Conservation (phyloP, 2,329 filamentous ascomycete species). For the Trichoderma gracile region DNA sequence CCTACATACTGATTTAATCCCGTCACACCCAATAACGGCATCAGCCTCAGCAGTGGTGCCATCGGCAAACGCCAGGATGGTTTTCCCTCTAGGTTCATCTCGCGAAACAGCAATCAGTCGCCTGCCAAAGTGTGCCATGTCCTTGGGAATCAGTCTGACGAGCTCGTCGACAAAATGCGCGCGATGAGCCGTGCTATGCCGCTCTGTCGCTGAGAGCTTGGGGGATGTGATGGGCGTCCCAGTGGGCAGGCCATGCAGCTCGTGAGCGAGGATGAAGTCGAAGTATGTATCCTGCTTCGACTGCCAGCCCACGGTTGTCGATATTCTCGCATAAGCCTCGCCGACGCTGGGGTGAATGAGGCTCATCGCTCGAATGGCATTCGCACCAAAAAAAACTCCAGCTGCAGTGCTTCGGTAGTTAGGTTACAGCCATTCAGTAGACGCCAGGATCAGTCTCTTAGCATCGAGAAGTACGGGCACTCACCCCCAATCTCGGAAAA, state of each 20-base stretch:
- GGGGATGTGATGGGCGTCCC: conserved; percentile 23
- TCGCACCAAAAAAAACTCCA: conserved; percentile 58
- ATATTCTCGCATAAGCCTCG: conserved; percentile 44
- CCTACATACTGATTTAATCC: conserved; percentile 27
- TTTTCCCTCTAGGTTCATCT: conserved; percentile 12
- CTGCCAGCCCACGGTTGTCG: conserved; percentile 29
- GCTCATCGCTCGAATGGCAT: conserved; percentile 56
- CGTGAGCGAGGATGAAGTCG: conserved; percentile 27
- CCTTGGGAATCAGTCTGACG: conserved; percentile 22
- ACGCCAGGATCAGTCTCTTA: neutral
- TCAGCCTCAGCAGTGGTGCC: conserved; percentile 27
- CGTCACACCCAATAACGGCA: conserved; percentile 34
- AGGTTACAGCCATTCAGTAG: neutral
- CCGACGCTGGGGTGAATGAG: conserved; percentile 50
- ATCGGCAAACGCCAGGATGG: conserved; percentile 24
- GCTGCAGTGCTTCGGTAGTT: conserved; percentile 29
- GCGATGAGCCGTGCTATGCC: conserved; percentile 23
- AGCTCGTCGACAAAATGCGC: conserved; percentile 28
- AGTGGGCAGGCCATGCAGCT: conserved; percentile 25
- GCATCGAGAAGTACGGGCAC: neutral
- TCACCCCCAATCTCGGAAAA: conserved; percentile 56
- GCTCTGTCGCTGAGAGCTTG: conserved; percentile 3
- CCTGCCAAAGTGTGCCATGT: conserved; percentile 25
- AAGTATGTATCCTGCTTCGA: conserved; percentile 27
- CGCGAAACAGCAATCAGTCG: conserved; percentile 12